Evolutionary conservation across 1,284 basidiomycete genomes (phyloP).

Genomic region (Naganishia cerealis): DNA sequence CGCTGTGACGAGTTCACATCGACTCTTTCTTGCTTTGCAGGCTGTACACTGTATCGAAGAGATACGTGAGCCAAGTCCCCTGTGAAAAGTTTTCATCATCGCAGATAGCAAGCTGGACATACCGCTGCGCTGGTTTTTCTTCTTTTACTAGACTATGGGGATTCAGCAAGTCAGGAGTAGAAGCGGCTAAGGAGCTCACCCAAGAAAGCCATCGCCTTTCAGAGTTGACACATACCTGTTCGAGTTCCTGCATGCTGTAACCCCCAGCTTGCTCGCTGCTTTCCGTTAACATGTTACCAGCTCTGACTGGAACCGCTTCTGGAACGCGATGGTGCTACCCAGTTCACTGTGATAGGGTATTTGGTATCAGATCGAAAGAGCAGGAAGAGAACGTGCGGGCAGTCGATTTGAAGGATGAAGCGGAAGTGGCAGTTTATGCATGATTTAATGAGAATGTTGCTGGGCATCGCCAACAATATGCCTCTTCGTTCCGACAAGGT

Average conservation of each 20-base stretch:
- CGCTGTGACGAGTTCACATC: conserved; percentile 26
- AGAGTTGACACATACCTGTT: not conserved
- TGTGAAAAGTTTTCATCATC: not conserved
- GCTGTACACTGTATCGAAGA: conserved; percentile 1
- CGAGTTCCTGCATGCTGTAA: conserved; percentile 16
- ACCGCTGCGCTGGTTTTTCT: conserved; percentile 19
- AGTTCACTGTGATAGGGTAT: no score
- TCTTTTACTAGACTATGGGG: conserved; percentile 10
- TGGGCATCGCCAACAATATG: not conserved
- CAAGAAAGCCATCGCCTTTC: no score
- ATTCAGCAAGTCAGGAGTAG: not conserved
- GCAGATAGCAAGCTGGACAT: not conserved
- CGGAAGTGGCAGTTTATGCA: no score
- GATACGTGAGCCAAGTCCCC: not conserved
- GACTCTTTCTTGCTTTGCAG: conserved; percentile 22
- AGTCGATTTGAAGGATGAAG: no score
- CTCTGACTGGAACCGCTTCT: not conserved
- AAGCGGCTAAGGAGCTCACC: not conserved
- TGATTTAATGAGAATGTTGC: no score
- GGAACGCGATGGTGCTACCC: no score
- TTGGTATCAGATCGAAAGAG: no score
- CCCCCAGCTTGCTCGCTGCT: conserved; percentile 5
- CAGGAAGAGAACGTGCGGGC: no score
- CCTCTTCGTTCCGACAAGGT: not conserved
- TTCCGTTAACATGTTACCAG: not conserved